phyloP scores from a whole-genome alignment of 768 basidiomycete species.

The Ephemerocybe angulata region DNA sequence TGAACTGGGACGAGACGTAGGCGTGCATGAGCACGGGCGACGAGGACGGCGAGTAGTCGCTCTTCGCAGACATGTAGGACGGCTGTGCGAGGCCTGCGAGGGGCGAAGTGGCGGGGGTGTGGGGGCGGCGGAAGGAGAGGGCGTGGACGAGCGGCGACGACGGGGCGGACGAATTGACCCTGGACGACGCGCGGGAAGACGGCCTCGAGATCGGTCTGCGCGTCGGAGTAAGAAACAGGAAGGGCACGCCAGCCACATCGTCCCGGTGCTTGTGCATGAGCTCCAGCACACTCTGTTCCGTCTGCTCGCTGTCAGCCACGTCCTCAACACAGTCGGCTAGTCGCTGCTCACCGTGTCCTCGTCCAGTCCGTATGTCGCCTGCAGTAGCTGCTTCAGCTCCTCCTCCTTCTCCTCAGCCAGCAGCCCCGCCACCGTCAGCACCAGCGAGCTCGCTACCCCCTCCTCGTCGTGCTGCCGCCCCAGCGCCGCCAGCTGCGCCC shows the following conservation, averaged over 20 bases:
- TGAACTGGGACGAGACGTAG: slow-evolving; percentile 58
- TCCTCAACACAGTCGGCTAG: background rate
- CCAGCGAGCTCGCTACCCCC: slow-evolving; percentile 55
- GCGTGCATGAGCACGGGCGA: slow-evolving; percentile 64
- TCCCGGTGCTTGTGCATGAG: slow-evolving; percentile 95
- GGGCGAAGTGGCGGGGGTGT: slow-evolving; percentile 76
- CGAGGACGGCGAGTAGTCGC: slow-evolving; percentile 57
- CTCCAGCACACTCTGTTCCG: slow-evolving; percentile 87
- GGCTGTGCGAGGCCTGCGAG: slow-evolving; percentile 51
- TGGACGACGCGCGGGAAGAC: slow-evolving; percentile 74
- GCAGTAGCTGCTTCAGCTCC: slow-evolving; percentile 72
- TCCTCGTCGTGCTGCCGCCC: slow-evolving; percentile 60
- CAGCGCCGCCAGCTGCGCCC: slow-evolving; percentile 74
- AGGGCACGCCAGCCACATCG: slow-evolving; percentile 78
- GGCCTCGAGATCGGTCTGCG: slow-evolving; percentile 76
- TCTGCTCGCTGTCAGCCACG: slow-evolving; percentile 33
- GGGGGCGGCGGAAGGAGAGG: slow-evolving; percentile 66
- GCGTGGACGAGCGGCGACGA: slow-evolving; percentile 67
- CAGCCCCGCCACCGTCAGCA: slow-evolving; percentile 67
- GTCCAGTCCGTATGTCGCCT: slow-evolving; percentile 64
- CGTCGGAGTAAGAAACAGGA: slow-evolving; percentile 77
- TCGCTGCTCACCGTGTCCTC: slow-evolving; percentile 56
- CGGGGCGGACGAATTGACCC: slow-evolving; percentile 76
- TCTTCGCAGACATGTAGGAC: slow-evolving; percentile 56
- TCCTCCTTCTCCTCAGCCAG: slow-evolving; percentile 86